A percentile compares a stretch with the other conserved stretches of the same genome.
Conservation (phyloP, 2,329 filamentous ascomycete species). For the Aspergillus melleus region DNA sequence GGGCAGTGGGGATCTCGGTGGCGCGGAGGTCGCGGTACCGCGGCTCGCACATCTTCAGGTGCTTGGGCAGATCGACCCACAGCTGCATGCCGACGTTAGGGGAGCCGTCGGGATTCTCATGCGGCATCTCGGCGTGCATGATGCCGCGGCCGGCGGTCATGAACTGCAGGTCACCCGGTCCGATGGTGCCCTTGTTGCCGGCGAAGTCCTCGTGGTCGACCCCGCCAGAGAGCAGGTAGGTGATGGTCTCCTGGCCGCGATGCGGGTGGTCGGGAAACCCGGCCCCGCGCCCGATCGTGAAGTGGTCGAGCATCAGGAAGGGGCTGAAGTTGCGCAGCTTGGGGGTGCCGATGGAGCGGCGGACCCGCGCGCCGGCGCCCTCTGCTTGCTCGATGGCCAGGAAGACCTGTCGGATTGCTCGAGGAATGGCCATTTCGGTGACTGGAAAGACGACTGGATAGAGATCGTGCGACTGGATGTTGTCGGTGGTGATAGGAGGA, state of each 20-base stretch:
- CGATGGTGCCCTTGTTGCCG: slow-evolving; percentile 79
- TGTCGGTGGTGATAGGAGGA: slow-evolving; percentile 2
- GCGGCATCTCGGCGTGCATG: slow-evolving; percentile 94
- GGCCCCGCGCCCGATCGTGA: slow-evolving; percentile 73
- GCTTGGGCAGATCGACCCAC: slow-evolving; percentile 86
- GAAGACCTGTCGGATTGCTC: slow-evolving; percentile 80
- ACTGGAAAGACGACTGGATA: slow-evolving; percentile 28
- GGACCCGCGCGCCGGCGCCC: slow-evolving; percentile 82
- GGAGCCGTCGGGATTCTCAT: slow-evolving; percentile 70
- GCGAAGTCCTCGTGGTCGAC: slow-evolving; percentile 93
- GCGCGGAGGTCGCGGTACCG: slow-evolving; percentile 84
- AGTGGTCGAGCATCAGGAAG: slow-evolving; percentile 96
- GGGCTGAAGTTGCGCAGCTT: slow-evolving; percentile 83
- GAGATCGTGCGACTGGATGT: slow-evolving; percentile 8
- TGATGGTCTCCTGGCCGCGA: slow-evolving; percentile 85
- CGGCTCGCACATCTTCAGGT: slow-evolving; percentile 85
- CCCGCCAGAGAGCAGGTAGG: slow-evolving; percentile 80
- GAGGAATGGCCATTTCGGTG: slow-evolving; percentile 64
- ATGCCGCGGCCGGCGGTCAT: slow-evolving; percentile 94
- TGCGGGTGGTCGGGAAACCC: slow-evolving; percentile 88
- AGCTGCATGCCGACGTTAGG: slow-evolving; percentile 87
- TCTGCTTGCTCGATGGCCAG: slow-evolving; percentile 83
- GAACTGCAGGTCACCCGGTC: slow-evolving; percentile 89
- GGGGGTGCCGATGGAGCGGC: slow-evolving; percentile 82
- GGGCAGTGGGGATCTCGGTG: slow-evolving; percentile 74